Base-by-base conservation (phyloP, 345 rosid genomes). In the Linum lewisii region DNA sequence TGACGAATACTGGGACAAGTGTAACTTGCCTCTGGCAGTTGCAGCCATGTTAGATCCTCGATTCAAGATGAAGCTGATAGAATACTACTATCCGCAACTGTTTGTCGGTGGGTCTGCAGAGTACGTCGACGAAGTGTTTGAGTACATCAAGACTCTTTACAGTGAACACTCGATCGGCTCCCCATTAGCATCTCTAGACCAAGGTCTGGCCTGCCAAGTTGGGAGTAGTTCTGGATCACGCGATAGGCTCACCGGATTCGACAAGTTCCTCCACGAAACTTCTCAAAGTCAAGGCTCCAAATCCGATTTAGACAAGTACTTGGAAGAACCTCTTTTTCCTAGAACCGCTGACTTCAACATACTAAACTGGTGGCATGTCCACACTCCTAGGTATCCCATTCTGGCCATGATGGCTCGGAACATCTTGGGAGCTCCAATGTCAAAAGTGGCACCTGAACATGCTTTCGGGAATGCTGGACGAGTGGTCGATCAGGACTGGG, bases 331-430 rank as follows among this genome's bases (percentile, higher is more conserved):
- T 11, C 86, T 85, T 10, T 85, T 88, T 64, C 96, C 96, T 19
- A 85, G 90, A 0, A 78, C 76, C 32, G 77, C 63, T 1, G 88
- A 85, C 63, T 84, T 85, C 47, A 72, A 78, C 66, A 70, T 88
- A 47, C 66, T 88, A 19, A 85, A 82, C 59, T 85, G 96, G 96
- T 88, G 94, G 94, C 85, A 82, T 60, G 94, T 85, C 72, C 88
- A 85, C 58, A 78, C 90, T 15, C 85, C 90, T 0, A 75, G 81
- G 72, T 85, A 88, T 65, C 94, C 96, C 3, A 69, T 84, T 54
- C 70, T 88, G n/a, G 84, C 96, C 0, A 77, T 82, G 85, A 78
- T 88, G 91, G 94, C 94, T 10, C 79, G 82, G 21, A 82, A 86
- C 57, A 75, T 86, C 51, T 53, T 86, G 51, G 86, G 79, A 3